Base-by-base conservation (phyloP, 305 asterid species). In the Coffea humblotiana region DNA sequence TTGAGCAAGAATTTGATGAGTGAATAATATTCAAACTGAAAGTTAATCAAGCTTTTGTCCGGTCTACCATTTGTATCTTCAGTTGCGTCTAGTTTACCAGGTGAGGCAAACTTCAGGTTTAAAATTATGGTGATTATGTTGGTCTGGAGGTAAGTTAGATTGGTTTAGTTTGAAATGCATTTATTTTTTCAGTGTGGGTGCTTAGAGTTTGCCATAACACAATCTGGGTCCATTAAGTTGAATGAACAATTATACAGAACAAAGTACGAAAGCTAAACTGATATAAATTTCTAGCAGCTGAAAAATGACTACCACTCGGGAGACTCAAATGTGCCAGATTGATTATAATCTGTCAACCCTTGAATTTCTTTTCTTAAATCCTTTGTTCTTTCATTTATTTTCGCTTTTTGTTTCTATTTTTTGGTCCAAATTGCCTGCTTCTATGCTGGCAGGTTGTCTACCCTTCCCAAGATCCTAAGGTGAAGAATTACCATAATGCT, bases 401-500 rank as follows among this genome's bases (percentile, higher is more conserved):
- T n/a, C 47, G 11, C 64, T 18, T 27, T 27, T 49, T 69, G 52
- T 35, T 72, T 68, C 32, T 11, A 65, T 37, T 37, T 37, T 37
- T 37, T 37, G 43, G 43, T 37, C 43, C 25, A 76, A 65, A 66
- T 60, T 72, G 75, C 70, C 19, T 74, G 61, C 65, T 8, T 82
- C 15, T 83, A 61, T 37, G 52, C 73, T 80, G 71, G 71, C 90
- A 95, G 99, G 94, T 92, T 83, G 88, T 96, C 23, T 82, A 90
- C 87, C 98, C 98, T 25, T 94, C 97, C 1, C 84, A 85, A 54
- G 97, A 96, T 79, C 78, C 90, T 11, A 89, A 90, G 85, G 87
- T 96, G 80, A 90, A 79, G 87, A 94, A 88, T 87, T 96, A 90
- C 86, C 99, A 96, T 71, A 93, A 91, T 79, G 96, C 98, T n/a